A percentile compares a stretch with the other conserved stretches of the same genome.
Evolutionary conservation across 73 alveolate species (phyloP).

Genomic region (Tetrahymena malaccensis): DNA sequence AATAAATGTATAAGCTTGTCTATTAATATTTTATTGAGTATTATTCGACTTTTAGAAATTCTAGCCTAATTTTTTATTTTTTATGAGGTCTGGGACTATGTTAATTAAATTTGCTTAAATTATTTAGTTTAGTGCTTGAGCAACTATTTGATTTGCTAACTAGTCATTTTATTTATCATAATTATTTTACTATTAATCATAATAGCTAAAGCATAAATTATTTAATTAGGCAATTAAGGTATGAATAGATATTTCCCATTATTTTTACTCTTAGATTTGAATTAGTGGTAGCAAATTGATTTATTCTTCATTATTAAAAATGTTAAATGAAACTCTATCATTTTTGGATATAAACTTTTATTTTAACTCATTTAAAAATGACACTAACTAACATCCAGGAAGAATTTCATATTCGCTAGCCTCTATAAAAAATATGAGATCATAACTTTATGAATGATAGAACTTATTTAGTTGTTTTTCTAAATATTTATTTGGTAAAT

Average conservation of each 20-base stretch:
- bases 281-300: not conserved
- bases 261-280: not conserved
- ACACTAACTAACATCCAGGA: not conserved
- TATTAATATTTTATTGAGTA: not conserved
- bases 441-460: not conserved
- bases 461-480: not conserved
- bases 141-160: not conserved
- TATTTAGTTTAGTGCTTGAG: not conserved
- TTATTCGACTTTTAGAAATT: not conserved
- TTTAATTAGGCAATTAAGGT: not conserved
- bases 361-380: not conserved
- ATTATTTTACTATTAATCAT: not conserved
- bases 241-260: not conserved
- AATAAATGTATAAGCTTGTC: not conserved
- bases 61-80: no score
- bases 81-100: not conserved
- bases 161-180: not conserved
- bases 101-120: not conserved
- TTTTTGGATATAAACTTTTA: not conserved
- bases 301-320: not conserved
- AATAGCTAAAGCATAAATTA: not conserved
- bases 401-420: not conserved
- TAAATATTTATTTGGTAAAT: not conserved
- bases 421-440: not conserved
- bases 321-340: not conserved